Conservation (phyloP, 176 grass and related monocot genomes). For the Juncus effusus region DNA sequence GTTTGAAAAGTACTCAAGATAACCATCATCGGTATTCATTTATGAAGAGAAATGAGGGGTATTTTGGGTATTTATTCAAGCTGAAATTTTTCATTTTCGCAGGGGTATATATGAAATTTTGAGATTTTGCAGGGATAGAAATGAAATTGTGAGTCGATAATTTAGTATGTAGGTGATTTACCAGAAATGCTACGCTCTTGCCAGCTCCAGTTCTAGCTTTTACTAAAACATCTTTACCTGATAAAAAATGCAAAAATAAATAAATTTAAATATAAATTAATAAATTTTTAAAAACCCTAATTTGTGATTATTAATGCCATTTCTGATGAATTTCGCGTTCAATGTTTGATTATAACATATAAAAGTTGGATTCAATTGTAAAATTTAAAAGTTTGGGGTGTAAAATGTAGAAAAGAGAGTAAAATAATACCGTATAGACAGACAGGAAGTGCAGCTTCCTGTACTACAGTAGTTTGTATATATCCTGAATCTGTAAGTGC, state of each 20-base stretch:
- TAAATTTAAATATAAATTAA: no score
- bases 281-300: no score
- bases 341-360: neutral
- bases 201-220: constrained; percentile 93
- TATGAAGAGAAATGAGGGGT: no score
- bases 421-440: constrained; percentile 71
- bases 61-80: neutral
- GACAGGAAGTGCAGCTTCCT: constrained; percentile 78
- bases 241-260: no score
- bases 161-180: constrained; percentile 36
- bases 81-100: constrained; percentile 33
- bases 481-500: constrained; percentile 85
- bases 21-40: no score
- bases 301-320: no score
- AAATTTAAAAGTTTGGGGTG: no score
- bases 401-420: constrained; percentile 4
- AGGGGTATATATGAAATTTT: neutral
- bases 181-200: constrained; percentile 94
- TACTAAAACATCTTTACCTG: constrained; percentile 93
- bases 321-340: no score
- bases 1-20: no score
- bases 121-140: neutral
- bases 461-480: constrained; percentile 67
- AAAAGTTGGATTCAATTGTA: no score
- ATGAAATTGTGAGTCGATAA: constrained; percentile 18